Base-by-base conservation (phyloP, 495 filamentous ascomycete genomes). In the Penicillium bialowiezense region DNA sequence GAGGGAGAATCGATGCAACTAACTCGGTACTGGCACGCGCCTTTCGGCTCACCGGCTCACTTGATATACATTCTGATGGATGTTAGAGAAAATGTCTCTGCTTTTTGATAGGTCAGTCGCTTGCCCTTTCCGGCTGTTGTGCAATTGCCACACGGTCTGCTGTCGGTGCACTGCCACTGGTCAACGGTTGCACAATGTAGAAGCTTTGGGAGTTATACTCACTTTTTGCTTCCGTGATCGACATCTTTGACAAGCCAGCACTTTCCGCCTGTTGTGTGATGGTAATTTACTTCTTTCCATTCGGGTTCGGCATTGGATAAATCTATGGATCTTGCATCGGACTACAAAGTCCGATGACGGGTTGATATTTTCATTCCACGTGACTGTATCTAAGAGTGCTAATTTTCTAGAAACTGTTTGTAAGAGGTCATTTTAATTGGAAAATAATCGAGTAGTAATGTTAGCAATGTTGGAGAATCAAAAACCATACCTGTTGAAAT, bases 141-240 rank as follows among this genome's bases (percentile, higher is more conserved):
- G 20, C 55, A 58, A 35, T 51, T 58, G 12, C 46, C 21, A 46
- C 55, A 58, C 13, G 51, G 55, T 17, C 51, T 42, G 6, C 26
- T 45, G 6, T 40, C 46, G 20, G 41, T 51, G 10, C 55, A 54
- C 55, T 58, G 20, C 13, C 14, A 26, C 5, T 9, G 15, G 20
- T 54, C 19, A 41, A 41, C 24, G 6, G 40, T 19, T 9, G 32
- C 36, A 9, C 1, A 26, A 21, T 7, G 35, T 20, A 13, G 37
- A 15, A 9, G 34, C 5, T 10, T 7, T 32, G 10, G 29, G 10
- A 32, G 10, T 28, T 37, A 31, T 8, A 17, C 31, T 31, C 42
- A 58, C 55, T 23, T 32, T 58, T 32, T 58, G 55, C 46, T 58
- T 58, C 41, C 51, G 46, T 20, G 42, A 45, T 17, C 55, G 51